Base-by-base conservation (phyloP, 352 stramenopile genomes). In the Globisporangium canariense region DNA sequence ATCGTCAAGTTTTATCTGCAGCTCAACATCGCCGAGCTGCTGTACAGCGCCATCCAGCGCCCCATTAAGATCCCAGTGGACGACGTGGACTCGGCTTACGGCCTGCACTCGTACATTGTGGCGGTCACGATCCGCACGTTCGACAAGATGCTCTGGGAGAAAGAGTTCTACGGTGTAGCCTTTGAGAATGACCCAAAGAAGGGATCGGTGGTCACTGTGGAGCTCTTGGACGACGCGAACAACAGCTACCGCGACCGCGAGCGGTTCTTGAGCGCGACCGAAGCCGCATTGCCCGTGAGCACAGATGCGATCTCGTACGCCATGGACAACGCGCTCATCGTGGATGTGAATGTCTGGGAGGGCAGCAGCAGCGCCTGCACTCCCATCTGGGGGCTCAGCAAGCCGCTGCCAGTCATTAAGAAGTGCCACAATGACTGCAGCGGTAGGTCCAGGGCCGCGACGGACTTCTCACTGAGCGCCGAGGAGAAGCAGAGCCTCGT, bases 271-370 rank as follows among this genome's bases (percentile, higher is more conserved):
- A 71, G 3, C 47, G 25, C 2, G 62, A 64, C 11, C 41, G 75
- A 55, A 9, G 47, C 38, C 4, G 52, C 38, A 4, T 54, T 83
- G 14, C 53, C 50, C 32, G 50, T 89, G 38, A 55, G 51, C 8
- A 86, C 75, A 0, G 78, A 88, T 22, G 78, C 78, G 2, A 73
- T 90, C 20, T 74, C 74, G 0, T 68, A 71, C 32, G 34, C 62
- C 0, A 66, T 88, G 47, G 65, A 77, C 25, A 75, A 69, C 22
- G 77, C 59, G n/a, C 22, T 88, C 1, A 11, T 84, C 30, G 68
- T 88, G n/a, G 81, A 90, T 46, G 74, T 88, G 36, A 81, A 53
- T 10, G 62, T 86, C 14, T 90, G 81, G 81, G 78, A 86, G 25
- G 65, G 62, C 38, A 73, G 62, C 50, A 69, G 62, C 45, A 70